A percentile compares a stretch with the other conserved stretches of the same genome.
phyloP scores from a whole-genome alignment of 2,329 filamentous ascomycete genomes.

The Colletotrichum sp. region DNA sequence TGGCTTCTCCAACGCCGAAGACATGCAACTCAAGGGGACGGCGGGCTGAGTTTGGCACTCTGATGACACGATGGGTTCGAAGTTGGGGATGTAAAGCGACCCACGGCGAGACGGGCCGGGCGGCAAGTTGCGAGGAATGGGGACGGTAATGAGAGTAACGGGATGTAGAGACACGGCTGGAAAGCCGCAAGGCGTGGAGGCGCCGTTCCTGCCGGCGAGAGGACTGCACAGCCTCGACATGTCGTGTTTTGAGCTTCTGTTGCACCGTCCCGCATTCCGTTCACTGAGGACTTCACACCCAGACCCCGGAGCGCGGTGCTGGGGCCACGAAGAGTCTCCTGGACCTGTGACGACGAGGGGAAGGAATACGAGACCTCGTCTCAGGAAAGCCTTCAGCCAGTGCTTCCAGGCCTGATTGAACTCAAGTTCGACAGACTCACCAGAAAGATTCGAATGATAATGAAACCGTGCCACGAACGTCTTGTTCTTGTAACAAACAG shows the following conservation, averaged over 20 bases:
- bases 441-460: background rate
- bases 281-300: background rate
- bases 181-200: background rate
- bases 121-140: background rate
- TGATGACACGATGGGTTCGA: background rate
- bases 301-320: background rate
- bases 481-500: background rate
- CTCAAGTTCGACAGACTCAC: background rate
- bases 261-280: constrained; percentile 3
- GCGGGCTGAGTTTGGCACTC: background rate
- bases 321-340: background rate
- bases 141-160: background rate
- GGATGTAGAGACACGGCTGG: background rate
- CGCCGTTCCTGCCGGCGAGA: background rate
- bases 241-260: constrained; percentile 1
- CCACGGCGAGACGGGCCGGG: background rate
- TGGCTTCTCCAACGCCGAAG: background rate
- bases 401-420: background rate
- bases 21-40: background rate
- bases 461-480: background rate
- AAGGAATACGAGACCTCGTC: background rate
- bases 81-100: background rate
- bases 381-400: background rate
- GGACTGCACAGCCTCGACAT: constrained; percentile 7
- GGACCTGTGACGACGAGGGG: background rate